phyloP scores from a whole-genome alignment of 2,329 filamentous ascomycete species.

The Verticillium tricorpus region DNA sequence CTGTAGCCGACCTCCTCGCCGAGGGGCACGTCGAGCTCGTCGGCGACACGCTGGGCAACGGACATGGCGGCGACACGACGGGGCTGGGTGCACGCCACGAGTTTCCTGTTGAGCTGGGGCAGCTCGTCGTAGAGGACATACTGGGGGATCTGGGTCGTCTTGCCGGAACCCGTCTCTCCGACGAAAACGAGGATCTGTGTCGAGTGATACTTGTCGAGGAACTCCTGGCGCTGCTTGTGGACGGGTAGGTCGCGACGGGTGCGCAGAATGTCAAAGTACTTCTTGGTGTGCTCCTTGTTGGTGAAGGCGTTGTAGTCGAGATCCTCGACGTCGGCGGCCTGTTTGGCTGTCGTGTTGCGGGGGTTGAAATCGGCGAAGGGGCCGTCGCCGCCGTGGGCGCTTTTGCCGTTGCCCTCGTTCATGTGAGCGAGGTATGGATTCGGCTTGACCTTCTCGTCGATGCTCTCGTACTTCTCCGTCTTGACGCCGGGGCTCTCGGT shows the following conservation, averaged over 20 bases:
- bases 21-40: slow-evolving; percentile 90
- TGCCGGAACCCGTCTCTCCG: slow-evolving; percentile 97
- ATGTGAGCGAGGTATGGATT: slow-evolving; percentile 94
- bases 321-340: slow-evolving; percentile 73
- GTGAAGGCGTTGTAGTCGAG: slow-evolving; percentile 83
- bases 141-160: slow-evolving; percentile 98
- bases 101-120: slow-evolving; percentile 78
- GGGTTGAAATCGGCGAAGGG: slow-evolving; percentile 65
- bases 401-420: slow-evolving; percentile 53
- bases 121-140: slow-evolving; percentile 97
- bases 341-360: slow-evolving; percentile 73
- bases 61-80: slow-evolving; percentile 98
- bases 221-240: slow-evolving; percentile 88
- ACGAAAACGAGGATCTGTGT: slow-evolving; percentile 97
- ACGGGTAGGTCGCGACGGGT: slow-evolving; percentile 82
- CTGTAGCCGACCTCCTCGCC: slow-evolving; percentile 97
- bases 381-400: slow-evolving; percentile 22
- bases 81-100: slow-evolving; percentile 95
- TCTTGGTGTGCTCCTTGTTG: slow-evolving; percentile 66
- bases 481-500: slow-evolving; percentile 19
- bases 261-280: slow-evolving; percentile 88
- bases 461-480: slow-evolving; percentile 14
- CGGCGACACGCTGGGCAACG: slow-evolving; percentile 93
- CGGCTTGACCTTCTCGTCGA: slow-evolving; percentile 30
- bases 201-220: slow-evolving; percentile 86